Conservation (phyloP, 345 rosid genomes). For the Aurinia saxatilis region DNA sequence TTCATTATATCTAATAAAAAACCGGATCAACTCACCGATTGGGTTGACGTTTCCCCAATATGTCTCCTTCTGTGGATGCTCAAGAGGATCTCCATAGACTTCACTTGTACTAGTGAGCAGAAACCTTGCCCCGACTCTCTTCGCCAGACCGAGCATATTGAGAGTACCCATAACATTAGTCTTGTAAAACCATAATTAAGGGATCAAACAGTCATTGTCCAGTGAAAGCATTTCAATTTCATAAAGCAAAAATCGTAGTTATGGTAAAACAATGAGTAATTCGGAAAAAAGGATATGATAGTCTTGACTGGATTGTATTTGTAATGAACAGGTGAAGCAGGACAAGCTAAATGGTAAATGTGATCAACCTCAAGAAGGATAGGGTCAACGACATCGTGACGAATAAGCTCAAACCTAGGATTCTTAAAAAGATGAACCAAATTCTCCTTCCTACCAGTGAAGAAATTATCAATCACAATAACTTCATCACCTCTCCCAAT, state of each 20-base stretch:
- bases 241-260: too few relatives aligned
- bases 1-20: not conserved
- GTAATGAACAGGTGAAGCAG: slow-evolving; percentile 97
- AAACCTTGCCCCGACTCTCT: slow-evolving; percentile 97
- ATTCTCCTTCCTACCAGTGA: slow-evolving; percentile 94
- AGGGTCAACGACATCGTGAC: slow-evolving; percentile 97
- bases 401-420: slow-evolving; percentile 88
- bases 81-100: slow-evolving; percentile 98
- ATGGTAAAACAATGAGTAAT: not conserved
- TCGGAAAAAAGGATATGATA: slow-evolving; percentile 73
- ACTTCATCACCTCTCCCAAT: slow-evolving; percentile 88
- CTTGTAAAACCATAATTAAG: slow-evolving; percentile 40
- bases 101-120: slow-evolving; percentile 97
- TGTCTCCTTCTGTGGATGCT: slow-evolving; percentile 98
- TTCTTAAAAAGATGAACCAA: slow-evolving; percentile 70
- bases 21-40: slow-evolving; percentile 45
- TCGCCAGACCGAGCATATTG: slow-evolving; percentile 96
- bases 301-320: slow-evolving; percentile 97
- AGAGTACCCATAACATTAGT: slow-evolving; percentile 99
- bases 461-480: slow-evolving; percentile 90
- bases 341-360: slow-evolving; percentile 99
- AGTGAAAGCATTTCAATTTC: too few relatives aligned
- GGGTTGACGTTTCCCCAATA: slow-evolving; percentile 99
- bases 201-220: too few relatives aligned
- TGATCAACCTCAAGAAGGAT: slow-evolving; percentile 95